Percentiles rank a stretch among this genome's conserved stretches.
Conservation (phyloP, 75 land plant species). For the Picea sitchensis region DNA sequence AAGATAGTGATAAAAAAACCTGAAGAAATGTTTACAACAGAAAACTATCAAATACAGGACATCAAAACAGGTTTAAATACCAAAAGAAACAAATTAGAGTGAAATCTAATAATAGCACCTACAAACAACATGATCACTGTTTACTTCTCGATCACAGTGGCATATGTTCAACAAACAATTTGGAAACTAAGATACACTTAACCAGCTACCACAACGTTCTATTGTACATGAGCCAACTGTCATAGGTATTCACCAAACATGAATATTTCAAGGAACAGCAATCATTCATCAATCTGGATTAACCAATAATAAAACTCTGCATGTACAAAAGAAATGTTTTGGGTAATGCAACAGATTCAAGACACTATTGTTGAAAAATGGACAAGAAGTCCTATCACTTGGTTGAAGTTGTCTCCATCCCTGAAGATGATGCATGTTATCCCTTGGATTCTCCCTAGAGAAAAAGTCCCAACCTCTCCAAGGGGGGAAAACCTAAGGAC, state of each 20-base stretch:
- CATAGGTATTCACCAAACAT: neutral
- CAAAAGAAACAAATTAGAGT: neutral
- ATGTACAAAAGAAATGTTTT: neutral
- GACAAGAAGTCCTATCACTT: no score
- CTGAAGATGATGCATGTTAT: no score
- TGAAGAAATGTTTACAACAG: constrained; percentile 13
- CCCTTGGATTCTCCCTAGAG: no score
- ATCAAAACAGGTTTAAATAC: neutral
- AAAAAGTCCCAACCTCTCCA: no score
- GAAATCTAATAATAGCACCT: neutral
- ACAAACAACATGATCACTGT: neutral
- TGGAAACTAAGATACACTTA: neutral
- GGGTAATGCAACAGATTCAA: no score
- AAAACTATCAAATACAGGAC: neutral
- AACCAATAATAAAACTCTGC: neutral
- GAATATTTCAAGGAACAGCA: neutral
- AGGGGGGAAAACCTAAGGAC: no score
- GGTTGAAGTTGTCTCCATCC: no score
- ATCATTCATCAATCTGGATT: neutral
- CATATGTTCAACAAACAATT: no score
- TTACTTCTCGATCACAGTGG: no score
- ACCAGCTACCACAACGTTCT: neutral
- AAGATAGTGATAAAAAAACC: constrained; percentile 73
- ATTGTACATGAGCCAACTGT: neutral
- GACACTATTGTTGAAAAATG: no score